Conservation (phyloP, 805 yeast species). For the Schwanniomyces vanrijiae region DNA sequence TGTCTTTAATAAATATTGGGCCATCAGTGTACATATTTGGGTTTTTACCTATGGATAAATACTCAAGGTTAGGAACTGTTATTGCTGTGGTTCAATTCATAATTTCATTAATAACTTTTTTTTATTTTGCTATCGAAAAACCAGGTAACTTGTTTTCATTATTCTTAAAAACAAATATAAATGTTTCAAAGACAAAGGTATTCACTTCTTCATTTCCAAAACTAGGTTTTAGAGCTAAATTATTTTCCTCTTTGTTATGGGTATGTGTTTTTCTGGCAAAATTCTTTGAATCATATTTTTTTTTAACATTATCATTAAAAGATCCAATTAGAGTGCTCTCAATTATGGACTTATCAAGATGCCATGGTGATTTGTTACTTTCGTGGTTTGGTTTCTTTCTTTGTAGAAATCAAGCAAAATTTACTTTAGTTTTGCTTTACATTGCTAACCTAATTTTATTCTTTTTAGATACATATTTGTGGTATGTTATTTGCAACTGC, state of each 20-base stretch:
- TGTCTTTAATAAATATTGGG: conserved; percentile 19
- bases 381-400: conserved; percentile 16
- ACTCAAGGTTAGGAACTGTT: conserved; percentile 21
- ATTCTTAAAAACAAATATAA: conserved; percentile 4
- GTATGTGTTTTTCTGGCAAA: conserved; percentile 30
- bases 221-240: conserved; percentile 18
- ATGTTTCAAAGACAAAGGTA: conserved; percentile 7
- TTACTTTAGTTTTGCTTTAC: conserved; percentile 23
- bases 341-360: conserved; percentile 24
- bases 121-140: conserved; percentile 28
- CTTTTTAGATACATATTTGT: conserved; percentile 39
- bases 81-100: conserved; percentile 26
- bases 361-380: conserved; percentile 23
- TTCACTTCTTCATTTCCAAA: conserved; percentile 27
- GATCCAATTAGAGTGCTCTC: conserved; percentile 33
- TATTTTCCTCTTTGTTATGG: conserved; percentile 30
- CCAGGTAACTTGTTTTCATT: conserved; percentile 21
- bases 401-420: conserved; percentile 28
- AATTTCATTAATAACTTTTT: conserved; percentile 25
- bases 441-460: conserved; percentile 32
- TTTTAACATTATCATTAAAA: conserved; percentile 32
- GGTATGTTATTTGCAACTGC: conserved; percentile 40
- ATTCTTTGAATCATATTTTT: conserved; percentile 36
- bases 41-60: conserved; percentile 21
- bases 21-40: conserved; percentile 31